phyloP scores from a whole-genome alignment of 345 rosid genomes.

The Salix arbutifolia region DNA sequence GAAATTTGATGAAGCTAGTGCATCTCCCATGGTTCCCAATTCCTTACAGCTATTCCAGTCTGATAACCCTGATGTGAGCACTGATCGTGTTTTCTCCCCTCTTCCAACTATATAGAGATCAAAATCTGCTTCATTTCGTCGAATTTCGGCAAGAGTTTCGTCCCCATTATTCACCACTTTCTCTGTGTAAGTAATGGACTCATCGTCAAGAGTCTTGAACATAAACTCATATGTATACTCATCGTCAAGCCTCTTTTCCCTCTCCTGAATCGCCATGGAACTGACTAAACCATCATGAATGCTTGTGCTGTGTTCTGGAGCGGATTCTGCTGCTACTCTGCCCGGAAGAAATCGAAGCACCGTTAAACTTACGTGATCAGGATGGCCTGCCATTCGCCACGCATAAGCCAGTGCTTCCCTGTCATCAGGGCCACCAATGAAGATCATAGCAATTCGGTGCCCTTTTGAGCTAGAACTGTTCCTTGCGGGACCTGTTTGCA shows the following conservation, averaged over 20 bases:
- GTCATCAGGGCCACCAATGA: constrained; percentile 7
- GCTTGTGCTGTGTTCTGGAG: neutral
- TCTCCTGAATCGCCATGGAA: no score
- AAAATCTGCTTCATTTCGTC: neutral
- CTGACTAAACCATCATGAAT: neutral
- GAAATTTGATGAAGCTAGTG: neutral
- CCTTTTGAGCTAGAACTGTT: neutral
- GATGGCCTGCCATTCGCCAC: constrained; percentile 5
- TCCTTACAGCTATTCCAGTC: constrained; percentile 2
- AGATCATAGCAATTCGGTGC: neutral
- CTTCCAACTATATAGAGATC: constrained; percentile 10
- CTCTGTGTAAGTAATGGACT: neutral
- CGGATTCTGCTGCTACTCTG: neutral
- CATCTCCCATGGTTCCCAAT: constrained; percentile 6
- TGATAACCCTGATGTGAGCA: neutral
- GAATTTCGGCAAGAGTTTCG: neutral
- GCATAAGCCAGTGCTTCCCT: constrained; percentile 12
- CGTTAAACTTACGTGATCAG: neutral
- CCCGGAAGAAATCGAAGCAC: neutral
- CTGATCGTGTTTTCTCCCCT: neutral
- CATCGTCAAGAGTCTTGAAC: neutral
- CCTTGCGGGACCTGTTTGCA: neutral
- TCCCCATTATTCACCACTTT: neutral
- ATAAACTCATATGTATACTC: neutral
- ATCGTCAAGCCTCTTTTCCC: neutral